Conservation (phyloP, 805 yeast species). For the Clavispora fructus region DNA sequence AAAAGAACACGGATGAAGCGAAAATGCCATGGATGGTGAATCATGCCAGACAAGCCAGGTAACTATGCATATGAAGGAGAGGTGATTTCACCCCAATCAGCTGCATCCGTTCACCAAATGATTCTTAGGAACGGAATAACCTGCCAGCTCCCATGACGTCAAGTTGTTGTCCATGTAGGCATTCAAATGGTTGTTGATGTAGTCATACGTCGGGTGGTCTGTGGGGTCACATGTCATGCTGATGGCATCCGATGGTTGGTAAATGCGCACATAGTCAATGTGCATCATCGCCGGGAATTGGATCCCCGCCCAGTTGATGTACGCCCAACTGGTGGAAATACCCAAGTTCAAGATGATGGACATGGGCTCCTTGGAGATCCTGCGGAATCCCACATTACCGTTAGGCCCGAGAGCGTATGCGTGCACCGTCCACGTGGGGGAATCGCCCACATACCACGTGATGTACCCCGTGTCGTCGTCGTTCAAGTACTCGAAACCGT, state of each 20-base stretch:
- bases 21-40: too few relatives aligned
- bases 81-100: too few relatives aligned
- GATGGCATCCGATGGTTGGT: slow-evolving; percentile 67
- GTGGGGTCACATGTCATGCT: slow-evolving; percentile 80
- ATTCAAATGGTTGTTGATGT: slow-evolving; percentile 62
- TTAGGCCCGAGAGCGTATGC: slow-evolving; percentile 79
- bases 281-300: slow-evolving; percentile 73
- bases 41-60: too few relatives aligned
- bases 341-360: slow-evolving; percentile 82
- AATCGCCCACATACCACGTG: slow-evolving; percentile 28
- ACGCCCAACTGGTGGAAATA: slow-evolving; percentile 88
- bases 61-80: too few relatives aligned
- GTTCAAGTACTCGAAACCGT: slow-evolving; percentile 31
- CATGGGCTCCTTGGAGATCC: slow-evolving; percentile 89
- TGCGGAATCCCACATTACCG: slow-evolving; percentile 84
- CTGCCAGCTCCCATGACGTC: slow-evolving; percentile 74
- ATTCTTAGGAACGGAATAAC: slow-evolving; percentile 47
- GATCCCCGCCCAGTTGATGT: slow-evolving; percentile 82
- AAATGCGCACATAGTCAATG: slow-evolving; percentile 84
- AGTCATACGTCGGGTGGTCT: slow-evolving; percentile 80
- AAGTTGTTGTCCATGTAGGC: slow-evolving; percentile 68
- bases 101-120: slow-evolving; percentile 12
- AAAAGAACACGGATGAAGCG: too few relatives aligned
- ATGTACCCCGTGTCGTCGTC: slow-evolving; percentile 27
- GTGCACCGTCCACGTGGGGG: slow-evolving; percentile 67